Evolutionary conservation across 148 eudicot species (phyloP).

Genomic region (Vaccinium macrocarpon): DNA sequence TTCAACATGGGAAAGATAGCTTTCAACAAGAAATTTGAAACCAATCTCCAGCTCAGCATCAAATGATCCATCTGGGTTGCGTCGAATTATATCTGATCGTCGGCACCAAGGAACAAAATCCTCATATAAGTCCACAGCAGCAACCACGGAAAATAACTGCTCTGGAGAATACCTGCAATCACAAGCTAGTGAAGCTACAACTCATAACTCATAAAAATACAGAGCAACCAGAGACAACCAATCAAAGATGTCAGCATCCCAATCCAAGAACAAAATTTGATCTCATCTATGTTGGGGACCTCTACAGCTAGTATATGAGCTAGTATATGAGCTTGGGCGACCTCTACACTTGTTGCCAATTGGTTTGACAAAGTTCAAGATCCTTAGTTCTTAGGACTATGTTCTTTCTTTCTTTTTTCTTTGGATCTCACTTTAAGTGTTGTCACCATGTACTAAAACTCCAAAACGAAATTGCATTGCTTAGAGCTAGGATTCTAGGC

Average conservation of each 20-base stretch:
- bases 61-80: constrained; percentile 75
- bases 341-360: no score
- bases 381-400: no score
- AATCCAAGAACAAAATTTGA: constrained; percentile 6
- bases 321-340: no score
- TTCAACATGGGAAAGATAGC: constrained; percentile 83
- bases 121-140: constrained; percentile 85
- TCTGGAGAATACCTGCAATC: constrained; percentile 78
- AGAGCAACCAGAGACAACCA: not conserved
- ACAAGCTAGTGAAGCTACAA: constrained; percentile 9
- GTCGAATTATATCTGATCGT: constrained; percentile 66
- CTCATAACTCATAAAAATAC: not conserved
- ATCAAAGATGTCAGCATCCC: constrained; percentile 5
- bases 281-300: not conserved
- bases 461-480: no score
- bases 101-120: constrained; percentile 95
- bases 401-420: no score
- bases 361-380: no score
- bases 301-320: no score
- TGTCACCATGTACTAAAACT: no score
- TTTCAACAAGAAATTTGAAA: constrained; percentile 84
- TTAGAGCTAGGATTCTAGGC: no score
- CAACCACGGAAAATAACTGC: constrained; percentile 88
- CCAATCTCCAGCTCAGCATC: constrained; percentile 94
- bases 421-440: no score